Percentiles rank a stretch among this genome's conserved stretches.
Evolutionary conservation across 1,284 basidiomycete species (phyloP).

Genomic region (Rhodotorula mucilaginosa): DNA sequence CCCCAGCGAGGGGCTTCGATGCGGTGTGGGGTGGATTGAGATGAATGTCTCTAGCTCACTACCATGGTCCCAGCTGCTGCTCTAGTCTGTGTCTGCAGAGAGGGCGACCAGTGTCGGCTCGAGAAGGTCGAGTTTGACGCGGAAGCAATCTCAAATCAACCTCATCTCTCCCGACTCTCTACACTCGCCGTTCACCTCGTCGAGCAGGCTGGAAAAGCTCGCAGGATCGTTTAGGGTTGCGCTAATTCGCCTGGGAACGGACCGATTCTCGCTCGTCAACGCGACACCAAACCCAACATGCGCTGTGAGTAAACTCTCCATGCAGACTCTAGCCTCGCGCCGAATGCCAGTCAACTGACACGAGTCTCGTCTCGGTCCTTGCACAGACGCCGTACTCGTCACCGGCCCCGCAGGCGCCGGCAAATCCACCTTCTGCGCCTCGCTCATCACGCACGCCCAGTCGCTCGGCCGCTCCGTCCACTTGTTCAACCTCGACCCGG

Average conservation of each 20-base stretch:
- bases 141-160: too few relatives aligned
- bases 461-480: conserved; percentile 80
- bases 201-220: too few relatives aligned
- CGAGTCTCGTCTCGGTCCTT: too few relatives aligned
- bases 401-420: conserved; percentile 95
- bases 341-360: neutral
- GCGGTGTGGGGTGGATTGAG: neutral
- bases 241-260: too few relatives aligned
- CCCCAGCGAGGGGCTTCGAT: neutral
- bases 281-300: neutral
- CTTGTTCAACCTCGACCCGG: conserved; percentile 96
- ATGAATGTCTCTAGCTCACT: neutral
- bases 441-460: conserved; percentile 86
- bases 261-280: too few relatives aligned
- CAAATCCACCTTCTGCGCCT: conserved; percentile 90
- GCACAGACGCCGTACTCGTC: conserved; percentile 39
- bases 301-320: neutral
- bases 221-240: too few relatives aligned
- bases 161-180: too few relatives aligned
- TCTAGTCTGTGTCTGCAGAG: neutral
- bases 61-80: neutral
- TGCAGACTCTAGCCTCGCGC: neutral
- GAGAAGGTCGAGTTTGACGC: neutral
- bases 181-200: too few relatives aligned
- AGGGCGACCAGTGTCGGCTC: neutral